Base-by-base conservation (phyloP, 192 early-diverging fungal genomes). In the Entomortierella beljakovae region DNA sequence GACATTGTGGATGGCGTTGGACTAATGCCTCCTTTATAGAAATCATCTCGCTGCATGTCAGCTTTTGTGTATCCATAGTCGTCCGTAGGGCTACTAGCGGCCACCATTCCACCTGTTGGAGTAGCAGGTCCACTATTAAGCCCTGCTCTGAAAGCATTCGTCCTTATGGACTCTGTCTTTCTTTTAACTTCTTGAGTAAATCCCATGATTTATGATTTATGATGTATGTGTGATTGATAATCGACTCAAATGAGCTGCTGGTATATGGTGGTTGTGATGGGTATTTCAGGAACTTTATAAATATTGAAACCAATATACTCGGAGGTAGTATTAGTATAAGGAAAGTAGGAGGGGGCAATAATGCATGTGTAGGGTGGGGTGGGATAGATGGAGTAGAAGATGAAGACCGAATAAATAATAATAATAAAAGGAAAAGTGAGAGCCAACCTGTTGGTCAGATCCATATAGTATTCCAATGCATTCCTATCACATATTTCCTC, bases 181-280 rank as follows among this genome's bases (percentile, higher is more conserved):
- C 34, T 61, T 35, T 76, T 76, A 25, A 76, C 43, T 8, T 76
- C 64, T 23, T 76, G 73, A 16, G 58, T 58, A 40, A 76, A 76
- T 18, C 73, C 73, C 73, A 76, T 76, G 37, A 22, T 54, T 31
- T 26, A 23, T 23, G n/a, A 13, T 13, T 6, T 5, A 23, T 38
- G 5, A 59, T 9, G 13, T 10, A 13, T 31, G 10, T 58, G 31
- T 43, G 9, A 43, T 43, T 13, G 18, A 43, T 43, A 43, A 43
- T 13, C 18, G n/a, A 13, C 37, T 40, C 37, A 40, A 40, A 13
- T 9, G 13, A 9, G 37, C 37, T 13, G 6, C 37, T 40, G 13
- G 37, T 6, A 9, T 40, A 9, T 9, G 37, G 56, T 33, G 2
- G 29, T 18, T 10, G 20, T 58, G 33, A 35, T n/a, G 13, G 53